Evolutionary conservation across 257 asterid genomes (phyloP).

Genomic region (Jacaranda mimosifolia): DNA sequence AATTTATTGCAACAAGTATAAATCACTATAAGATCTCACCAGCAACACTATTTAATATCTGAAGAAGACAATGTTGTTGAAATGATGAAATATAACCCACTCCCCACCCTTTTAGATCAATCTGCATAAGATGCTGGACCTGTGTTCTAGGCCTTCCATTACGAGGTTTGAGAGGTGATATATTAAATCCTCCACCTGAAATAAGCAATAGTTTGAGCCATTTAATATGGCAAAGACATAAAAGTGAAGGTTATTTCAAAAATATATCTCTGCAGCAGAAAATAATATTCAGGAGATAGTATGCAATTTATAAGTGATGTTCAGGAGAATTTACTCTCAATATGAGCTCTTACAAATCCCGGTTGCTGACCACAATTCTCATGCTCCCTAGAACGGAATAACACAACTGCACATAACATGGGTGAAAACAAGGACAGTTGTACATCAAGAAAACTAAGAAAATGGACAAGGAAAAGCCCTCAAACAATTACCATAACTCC

Average conservation of each 20-base stretch:
- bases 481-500: conserved; percentile 83
- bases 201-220: conserved; percentile 33
- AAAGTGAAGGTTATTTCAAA: conserved; percentile 14
- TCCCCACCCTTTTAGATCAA: conserved; percentile 97
- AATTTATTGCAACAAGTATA: too few relatives aligned
- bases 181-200: conserved; percentile 94
- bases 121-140: conserved; percentile 99
- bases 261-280: conserved; percentile 4
- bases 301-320: conserved; percentile 29
- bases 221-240: conserved; percentile 31
- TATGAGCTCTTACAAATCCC: conserved; percentile 92
- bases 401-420: conserved; percentile 72
- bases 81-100: conserved; percentile 84
- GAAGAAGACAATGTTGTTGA: conserved; percentile 97
- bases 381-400: conserved; percentile 95
- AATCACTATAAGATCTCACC: conserved; percentile 60
- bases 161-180: conserved; percentile 83
- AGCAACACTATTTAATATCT: conserved; percentile 94
- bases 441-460: conserved; percentile 23
- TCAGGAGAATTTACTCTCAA: conserved; percentile 73
- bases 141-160: conserved; percentile 93
- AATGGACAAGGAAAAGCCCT: conserved; percentile 32
- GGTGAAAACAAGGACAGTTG: conserved; percentile 37
- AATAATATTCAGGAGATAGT: conserved; percentile 9
- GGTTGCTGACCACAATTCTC: conserved; percentile 89